Percentiles rank a stretch among this genome's conserved stretches.
Conservation (phyloP, 169 alveolate species). For the Eimeria zaria region DNA sequence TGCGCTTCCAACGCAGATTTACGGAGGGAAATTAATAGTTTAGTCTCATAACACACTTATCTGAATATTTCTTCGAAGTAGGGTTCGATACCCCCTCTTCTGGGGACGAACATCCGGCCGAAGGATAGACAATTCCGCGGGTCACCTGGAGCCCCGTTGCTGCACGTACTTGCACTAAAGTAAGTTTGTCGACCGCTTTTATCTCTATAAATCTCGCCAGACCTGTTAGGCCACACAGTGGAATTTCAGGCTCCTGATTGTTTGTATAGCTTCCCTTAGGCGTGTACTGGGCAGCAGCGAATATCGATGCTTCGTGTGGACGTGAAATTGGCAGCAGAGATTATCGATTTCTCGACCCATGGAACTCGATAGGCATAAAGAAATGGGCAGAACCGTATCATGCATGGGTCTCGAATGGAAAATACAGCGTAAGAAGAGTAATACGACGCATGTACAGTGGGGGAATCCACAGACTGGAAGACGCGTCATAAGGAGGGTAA, state of each 20-base stretch:
- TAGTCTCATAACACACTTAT: neutral
- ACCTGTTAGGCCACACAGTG: too few relatives aligned
- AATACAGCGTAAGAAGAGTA: neutral
- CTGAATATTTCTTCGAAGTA: neutral
- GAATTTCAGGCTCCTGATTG: neutral
- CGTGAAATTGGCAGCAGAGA: neutral
- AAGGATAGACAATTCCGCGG: neutral
- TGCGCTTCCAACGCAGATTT: neutral
- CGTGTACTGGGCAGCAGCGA: neutral
- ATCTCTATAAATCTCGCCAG: neutral
- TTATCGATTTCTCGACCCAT: neutral
- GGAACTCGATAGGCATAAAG: neutral
- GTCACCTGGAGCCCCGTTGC: constrained; percentile 55
- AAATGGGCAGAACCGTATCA: neutral
- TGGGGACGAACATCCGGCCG: neutral
- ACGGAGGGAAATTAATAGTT: neutral
- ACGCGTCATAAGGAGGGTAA: neutral
- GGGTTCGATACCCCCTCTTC: too few relatives aligned
- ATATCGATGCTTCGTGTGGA: neutral
- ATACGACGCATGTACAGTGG: neutral
- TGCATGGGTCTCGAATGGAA: neutral
- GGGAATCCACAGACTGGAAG: neutral
- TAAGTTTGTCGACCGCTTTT: neutral
- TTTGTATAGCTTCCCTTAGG: neutral
- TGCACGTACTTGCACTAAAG: constrained; percentile 39